Base-by-base conservation (phyloP, 352 stramenopile species). In the Globisporangium rhizosaccharum region DNA sequence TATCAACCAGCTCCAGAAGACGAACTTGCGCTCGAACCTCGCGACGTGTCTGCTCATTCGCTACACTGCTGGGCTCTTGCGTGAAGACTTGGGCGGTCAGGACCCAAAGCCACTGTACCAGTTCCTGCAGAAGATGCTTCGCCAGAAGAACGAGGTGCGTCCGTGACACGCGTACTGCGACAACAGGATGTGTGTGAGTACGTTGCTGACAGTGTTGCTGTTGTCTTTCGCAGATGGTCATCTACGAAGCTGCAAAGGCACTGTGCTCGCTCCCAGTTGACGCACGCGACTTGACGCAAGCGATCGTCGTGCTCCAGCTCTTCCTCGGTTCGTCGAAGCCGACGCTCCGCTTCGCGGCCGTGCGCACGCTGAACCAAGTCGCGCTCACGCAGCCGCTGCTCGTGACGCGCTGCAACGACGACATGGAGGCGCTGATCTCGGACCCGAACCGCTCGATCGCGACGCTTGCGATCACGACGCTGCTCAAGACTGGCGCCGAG, bases 401-500 rank as follows among this genome's bases (percentile, higher is more conserved):
- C 50, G 96, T 99, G 2, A 94, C 94, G 30, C 97, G 97, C 62
- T 99, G 96, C 76, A 99, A 99, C 71, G 92, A 98, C 59, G 97
- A 99, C 68, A 94, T 99, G 82, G 97, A 99, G 70, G 76, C 85
- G 12, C 81, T 99, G 37, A 98, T 99, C 65, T 82, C 82, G 18
- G 97, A 99, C 79, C 74, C 87, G 0, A 99, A 99, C 75, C 86
- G 97, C 56, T 98, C 87, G 25, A 99, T 99, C 72, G 97, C 97
- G 2, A 99, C 97, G 1, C 75, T 99, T 30, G 97, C 97, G 7
- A 99, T 99, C 67, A 99, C 97, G 26, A 99, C 97, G 17, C 65
- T 99, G 11, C 82, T 99, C 53, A 99, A 99, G 73, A 99, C 97
- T 18, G 97, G 97, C 67, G 95, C 85, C 30, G 96, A 99, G 59